Evolutionary conservation across 768 basidiomycete genomes (phyloP), one percentile per base, ranked within the genome.

Genomic region (Neoboletus brunneissimus): DNA sequence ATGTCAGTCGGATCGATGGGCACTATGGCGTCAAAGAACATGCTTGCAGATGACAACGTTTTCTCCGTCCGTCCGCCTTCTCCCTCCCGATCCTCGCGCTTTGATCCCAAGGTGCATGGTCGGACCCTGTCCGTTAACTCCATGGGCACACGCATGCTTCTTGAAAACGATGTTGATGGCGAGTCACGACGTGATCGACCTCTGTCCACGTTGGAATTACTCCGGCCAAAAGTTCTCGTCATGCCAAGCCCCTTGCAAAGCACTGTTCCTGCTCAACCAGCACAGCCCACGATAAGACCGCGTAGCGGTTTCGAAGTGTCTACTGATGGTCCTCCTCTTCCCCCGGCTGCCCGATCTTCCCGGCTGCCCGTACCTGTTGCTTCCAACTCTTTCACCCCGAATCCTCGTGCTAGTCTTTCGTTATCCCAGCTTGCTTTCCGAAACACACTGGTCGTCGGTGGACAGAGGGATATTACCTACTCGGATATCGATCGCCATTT

Each of bases 201-300:
- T 20, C 86, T 84, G 64, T 91, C 90, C 11, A 88, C 88, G 13
- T 61, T 87, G 54, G 90, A 94, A 32, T 76, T 96, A 43, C 78
- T 96, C 62, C 81, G 94, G 22, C 94, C 94, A 1, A 94, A 94
- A 70, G 80, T 94, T n/a, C 85, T 97, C 44, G 85, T 97, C 58
- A 96, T 97, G 94, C 94, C 94, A 11, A 89, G 88, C 58, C 91
- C 92, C 2, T 75, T 96, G 37, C 89, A 94, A 63, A 73, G 77
- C 49, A 64, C 72, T 18, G 65, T 75, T 18, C 63, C 71, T 37
- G 59, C 70, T 27, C 59, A 72, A 22, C 60, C 76, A 18, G 68
- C 75, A 35, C 65, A 75, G 43, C 56, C 77, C 16, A 60, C 64
- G 41, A 66, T 65, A 4, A 72, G 68, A 40, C 63, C 77, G 32